Evolutionary conservation across 305 asterid species (phyloP), one percentile per base, ranked within the genome.

Genomic region (Coffea humblotiana): DNA sequence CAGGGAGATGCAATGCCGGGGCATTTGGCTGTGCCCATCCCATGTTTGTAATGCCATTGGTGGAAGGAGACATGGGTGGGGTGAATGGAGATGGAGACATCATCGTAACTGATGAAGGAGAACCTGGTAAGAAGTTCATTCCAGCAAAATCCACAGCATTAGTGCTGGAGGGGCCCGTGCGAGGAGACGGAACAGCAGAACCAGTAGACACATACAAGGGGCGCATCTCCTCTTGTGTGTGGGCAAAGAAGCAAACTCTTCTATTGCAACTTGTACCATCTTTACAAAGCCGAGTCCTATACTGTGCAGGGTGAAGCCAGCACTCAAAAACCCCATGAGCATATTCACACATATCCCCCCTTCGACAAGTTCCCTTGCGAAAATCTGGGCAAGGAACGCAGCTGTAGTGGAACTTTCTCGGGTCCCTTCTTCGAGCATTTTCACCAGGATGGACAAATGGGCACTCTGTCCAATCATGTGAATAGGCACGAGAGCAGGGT

Each of bases 401-500:
- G 85, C 95, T 91, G 75, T 94, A 94, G 77, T 94, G 98, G 70
- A 82, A 94, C 84, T 94, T 92, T 76, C 98, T 82, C 0, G 98
- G 98, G 76, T 92, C 97, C 82, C 96, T 83, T 76, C 98, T 82
- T 64, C 96, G 86, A 49, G 98, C 98, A 75, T 91, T 93, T 84
- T 93, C 97, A 6, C 98, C 96, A 0, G 97, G 97, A 84, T 94
- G 98, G 61, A 91, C 96, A 75, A 93, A 93, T 0, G 98, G 98
- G 85, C 98, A 92, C 77, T 94, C 98, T 0, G 98, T 94, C 98
- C 98, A 94, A 79, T 94, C 98, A 52, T 94, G 98, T 8, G 97
- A 91, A 86, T 92, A 92, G 76, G 97, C 96, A 47, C 97, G 92
- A 9, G 97, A 91, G 83, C 97, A 94, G 0, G 94, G 96, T 0